Conservation (phyloP, 495 filamentous ascomycete genomes). For the Ramalina intermedia region DNA sequence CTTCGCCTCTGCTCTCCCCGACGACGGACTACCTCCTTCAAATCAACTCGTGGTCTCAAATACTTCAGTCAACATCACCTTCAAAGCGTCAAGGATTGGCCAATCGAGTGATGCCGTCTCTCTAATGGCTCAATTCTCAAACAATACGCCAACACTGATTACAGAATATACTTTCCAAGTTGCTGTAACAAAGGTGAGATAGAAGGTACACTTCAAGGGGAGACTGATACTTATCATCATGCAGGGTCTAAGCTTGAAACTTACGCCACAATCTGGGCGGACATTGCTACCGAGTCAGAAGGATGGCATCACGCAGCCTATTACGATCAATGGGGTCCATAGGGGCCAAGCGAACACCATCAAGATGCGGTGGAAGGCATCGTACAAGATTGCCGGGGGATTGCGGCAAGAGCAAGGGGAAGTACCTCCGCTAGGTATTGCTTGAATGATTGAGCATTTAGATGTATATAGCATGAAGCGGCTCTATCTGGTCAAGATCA, state of each 20-base stretch:
- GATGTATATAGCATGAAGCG: slow-evolving; percentile 4
- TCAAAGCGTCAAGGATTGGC: slow-evolving; percentile 30
- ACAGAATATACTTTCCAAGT: slow-evolving; percentile 77
- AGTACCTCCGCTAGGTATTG: slow-evolving; percentile 69
- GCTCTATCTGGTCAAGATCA: no score
- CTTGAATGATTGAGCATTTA: slow-evolving; percentile 20
- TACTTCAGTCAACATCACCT: slow-evolving; percentile 38
- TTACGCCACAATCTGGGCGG: slow-evolving; percentile 72
- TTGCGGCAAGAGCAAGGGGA: slow-evolving; percentile 73
- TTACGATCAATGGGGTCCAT: slow-evolving; percentile 60
- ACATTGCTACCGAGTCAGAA: slow-evolving; percentile 57
- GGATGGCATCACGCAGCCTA: slow-evolving; percentile 69
- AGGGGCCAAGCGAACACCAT: slow-evolving; percentile 56
- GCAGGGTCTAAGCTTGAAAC: slow-evolving; percentile 64
- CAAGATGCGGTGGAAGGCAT: slow-evolving; percentile 78
- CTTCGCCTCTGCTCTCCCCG: slow-evolving; percentile 76
- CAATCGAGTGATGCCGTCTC: slow-evolving; percentile 30
- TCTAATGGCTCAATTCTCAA: slow-evolving; percentile 58
- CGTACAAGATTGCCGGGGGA: slow-evolving; percentile 56
- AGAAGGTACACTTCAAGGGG: not conserved
- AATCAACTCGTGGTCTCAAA: slow-evolving; percentile 49
- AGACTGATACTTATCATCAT: not conserved
- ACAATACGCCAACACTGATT: slow-evolving; percentile 54
- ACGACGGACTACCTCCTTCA: slow-evolving; percentile 38
- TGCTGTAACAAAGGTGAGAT: slow-evolving; percentile 76